Evolutionary conservation across 768 basidiomycete species (phyloP), one percentile per base, ranked within the genome.

Genomic region (Xerocomus potaroensis): DNA sequence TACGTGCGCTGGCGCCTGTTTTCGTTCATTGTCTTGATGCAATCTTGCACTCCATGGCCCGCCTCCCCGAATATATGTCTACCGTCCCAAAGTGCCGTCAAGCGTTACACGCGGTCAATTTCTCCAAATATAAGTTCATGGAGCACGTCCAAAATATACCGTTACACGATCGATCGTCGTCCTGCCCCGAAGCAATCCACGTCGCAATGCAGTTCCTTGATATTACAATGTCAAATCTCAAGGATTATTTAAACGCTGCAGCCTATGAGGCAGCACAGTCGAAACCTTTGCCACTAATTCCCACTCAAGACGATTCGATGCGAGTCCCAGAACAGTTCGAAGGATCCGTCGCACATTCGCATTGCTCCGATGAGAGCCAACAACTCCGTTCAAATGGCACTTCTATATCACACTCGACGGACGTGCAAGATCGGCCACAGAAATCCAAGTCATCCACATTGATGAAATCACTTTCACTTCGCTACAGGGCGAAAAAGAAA

Each of bases 181-280:
- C 43, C 14, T 47, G 21, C 23, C 47, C 24, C 16, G 52, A 54
- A 24, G 45, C 45, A 6, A 62, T 61, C 23, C 38, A 50, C 2
- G 23, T 40, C 15, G 48, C 48, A 9, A 55, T 67, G 51, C 60
- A 61, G 26, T 51, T 56, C 30, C 60, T 69, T 11, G 67, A 69
- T 10, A 55, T 60, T 45, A 57, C 54, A 10, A 59, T 72, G 57
- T 54, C 59, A 1, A 59, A 53, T 45, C 57, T 73, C 47, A 68
- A 59, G 47, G 43, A 43, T 10, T 64, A 69, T 44, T 55, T 73
- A 41, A 50, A 50, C 22, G 53, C 58, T 24, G 67, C 63, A 4
- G 65, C 63, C 34, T 52, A 49, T 14, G 58, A 69, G 21, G 50
- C 61, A 26, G 58, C 47, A 21, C 59, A 69, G 24, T 50, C 45